phyloP scores from a whole-genome alignment of 768 basidiomycete genomes.

The Lactifluus pinguis region DNA sequence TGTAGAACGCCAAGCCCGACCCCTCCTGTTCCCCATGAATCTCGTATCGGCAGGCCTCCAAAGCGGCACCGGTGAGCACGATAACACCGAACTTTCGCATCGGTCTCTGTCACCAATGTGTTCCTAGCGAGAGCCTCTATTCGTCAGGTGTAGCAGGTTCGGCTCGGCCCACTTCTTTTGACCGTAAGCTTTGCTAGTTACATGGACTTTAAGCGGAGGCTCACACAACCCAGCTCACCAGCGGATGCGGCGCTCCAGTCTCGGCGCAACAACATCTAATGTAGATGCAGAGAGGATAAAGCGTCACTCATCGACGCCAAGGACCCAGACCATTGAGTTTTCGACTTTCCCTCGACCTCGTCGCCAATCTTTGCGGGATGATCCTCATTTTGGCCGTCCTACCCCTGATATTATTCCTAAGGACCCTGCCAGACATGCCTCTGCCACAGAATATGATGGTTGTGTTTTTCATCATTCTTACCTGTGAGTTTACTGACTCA shows the following conservation, averaged over 20 bases:
- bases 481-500: background rate
- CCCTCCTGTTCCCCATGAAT: background rate
- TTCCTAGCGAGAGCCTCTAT: background rate
- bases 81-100: background rate
- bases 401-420: background rate
- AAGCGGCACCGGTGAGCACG: background rate
- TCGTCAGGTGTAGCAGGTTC: background rate
- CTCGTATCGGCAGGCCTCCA: background rate
- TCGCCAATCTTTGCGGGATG: constrained; percentile 21
- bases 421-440: background rate
- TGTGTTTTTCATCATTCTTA: constrained; percentile 12
- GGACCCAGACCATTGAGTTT: constrained; percentile 46
- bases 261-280: background rate
- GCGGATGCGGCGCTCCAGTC: background rate
- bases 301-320: constrained; percentile 24
- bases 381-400: background rate
- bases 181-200: background rate
- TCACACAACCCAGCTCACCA: background rate
- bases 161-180: background rate
- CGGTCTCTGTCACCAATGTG: background rate
- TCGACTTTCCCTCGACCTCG: constrained; percentile 29
- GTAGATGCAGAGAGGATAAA: background rate
- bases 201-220: background rate
- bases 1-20: background rate
- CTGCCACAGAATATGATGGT: background rate